These are phyloP conservation scores for Microsporum canis DNA, from an alignment of 2,329 filamentous ascomycete species.

Conservation along the genomic window DNA sequence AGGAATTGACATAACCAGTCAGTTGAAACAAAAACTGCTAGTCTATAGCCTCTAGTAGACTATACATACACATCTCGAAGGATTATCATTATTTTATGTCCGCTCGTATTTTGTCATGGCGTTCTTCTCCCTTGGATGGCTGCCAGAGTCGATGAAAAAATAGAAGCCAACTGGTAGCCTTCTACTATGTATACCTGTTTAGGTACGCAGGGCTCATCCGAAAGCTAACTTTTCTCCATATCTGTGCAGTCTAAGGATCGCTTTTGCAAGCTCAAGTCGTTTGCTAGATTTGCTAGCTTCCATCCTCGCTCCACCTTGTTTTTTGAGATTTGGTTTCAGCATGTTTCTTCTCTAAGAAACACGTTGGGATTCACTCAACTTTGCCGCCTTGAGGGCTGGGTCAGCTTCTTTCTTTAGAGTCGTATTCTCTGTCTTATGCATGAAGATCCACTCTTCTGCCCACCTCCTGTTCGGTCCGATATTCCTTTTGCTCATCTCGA, in stretches of 20 bases:
- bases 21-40: background rate
- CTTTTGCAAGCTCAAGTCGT: background rate
- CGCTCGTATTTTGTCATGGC: background rate
- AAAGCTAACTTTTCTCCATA: too few relatives aligned
- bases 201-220: too few relatives aligned
- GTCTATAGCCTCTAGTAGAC: background rate
- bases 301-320: background rate
- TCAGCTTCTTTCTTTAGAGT: background rate
- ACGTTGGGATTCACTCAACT: background rate
- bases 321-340: background rate
- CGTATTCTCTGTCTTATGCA: background rate
- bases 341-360: background rate
- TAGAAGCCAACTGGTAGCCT: too few relatives aligned
- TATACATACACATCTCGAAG: too few relatives aligned
- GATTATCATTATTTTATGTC: background rate
- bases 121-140: background rate
- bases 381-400: background rate
- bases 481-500: background rate
- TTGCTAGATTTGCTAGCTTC: background rate
- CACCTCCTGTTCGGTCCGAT: background rate
- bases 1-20: background rate
- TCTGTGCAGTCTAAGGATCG: background rate
- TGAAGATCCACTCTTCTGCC: background rate
- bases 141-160: too few relatives aligned
- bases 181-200: background rate